Base-by-base conservation (phyloP, 2,329 filamentous ascomycete species). In the Pseudogymnoascus sp. region DNA sequence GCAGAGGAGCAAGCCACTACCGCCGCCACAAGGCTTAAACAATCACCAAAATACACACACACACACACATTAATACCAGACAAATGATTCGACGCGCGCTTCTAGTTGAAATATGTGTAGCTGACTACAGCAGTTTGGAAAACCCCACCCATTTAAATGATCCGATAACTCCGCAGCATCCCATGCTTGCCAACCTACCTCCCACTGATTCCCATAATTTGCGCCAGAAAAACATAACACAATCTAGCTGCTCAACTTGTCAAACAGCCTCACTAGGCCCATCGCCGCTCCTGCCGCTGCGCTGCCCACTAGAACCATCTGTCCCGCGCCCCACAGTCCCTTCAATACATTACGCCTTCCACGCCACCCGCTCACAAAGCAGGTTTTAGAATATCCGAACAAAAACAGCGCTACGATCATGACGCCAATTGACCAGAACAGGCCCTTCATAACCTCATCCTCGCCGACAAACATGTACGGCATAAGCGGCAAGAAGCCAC, bases 331-430 rank as follows among this genome's bases (percentile, higher is more conserved):
- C 21, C 64, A 69, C 44, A 71, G 72, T 7, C 67, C 70, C 6
- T 53, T 64, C 31, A 65, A 62, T 56, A 74, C 68, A 38, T 68
- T 69, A 59, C 63, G 67, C n/a, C 66, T 67, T 38, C 66, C 70
- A 23, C 64, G 66, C 69, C 68, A 73, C 60, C 76, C 77, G 1
- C 72, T 78, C 0, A 83, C 78, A 11, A 83, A 76, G 33, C 70
- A 81, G 19, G 84, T 87, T 77, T 88, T 88, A 63, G 80, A 77
- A 68, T 86, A 87, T n/a, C 87, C 87, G 71, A 89, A 89, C 2
- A 76, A 72, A 62, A 88, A 81, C 46, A 89, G 73, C 1, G 85
- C 82, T 7, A 85, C 70, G 11, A 83, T 79, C 70, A 87, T 89
- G 62, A 88, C 79, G 4, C 72, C 79, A 26, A 88, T 79, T 23